Evolutionary conservation across 2,329 filamentous ascomycete genomes (phyloP), one percentile per base, ranked within the genome.

Genomic region (Cytospora schulzeri): DNA sequence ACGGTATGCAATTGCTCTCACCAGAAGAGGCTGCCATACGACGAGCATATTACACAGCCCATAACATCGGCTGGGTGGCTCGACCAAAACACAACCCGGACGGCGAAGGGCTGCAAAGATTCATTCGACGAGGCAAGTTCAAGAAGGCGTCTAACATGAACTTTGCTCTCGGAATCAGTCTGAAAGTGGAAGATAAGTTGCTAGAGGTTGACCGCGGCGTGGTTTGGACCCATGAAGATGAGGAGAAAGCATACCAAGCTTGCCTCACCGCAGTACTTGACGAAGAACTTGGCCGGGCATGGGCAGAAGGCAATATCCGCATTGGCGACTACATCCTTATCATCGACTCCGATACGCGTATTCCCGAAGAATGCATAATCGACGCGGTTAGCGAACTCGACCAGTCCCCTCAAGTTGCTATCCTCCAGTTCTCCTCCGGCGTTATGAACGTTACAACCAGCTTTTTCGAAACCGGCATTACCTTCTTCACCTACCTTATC

Each of bases 281-380:
- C 53, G 85, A 88, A 57, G 41, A 38, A 6, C 82, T 91, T 63
- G 86, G 88, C 26, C 86, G 88, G 33, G 89, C 90, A 29, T 91
- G 89, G 90, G 91, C 91, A n/a, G 91, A 92, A 73, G 92, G 92
- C 67, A 92, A 95, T 76, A 89, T 96, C 69, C 91, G 92, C 59
- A 81, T 96, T 28, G 92, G 92, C 63, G 92, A 96, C 76, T 93
- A 92, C 75, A 91, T 93, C 66, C 79, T 91, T 33, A 78, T 93
- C 66, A 90, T 92, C 73, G 90, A 92, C 78, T 92, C 90, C 2
- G 90, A 93, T 75, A 92, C 90, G 38, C 89, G 90, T 76, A 89
- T 92, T 3, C 91, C 91, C 2, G 78, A 83, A 48, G 91, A 93
- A 75, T 94, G 91, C 72, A 81, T 94, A 67, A 81, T 93, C 11